Evolutionary conservation across 2,329 filamentous ascomycete species (phyloP), one percentile per base, ranked within the genome.

Genomic region (Ascochyta clinopodiicola): DNA sequence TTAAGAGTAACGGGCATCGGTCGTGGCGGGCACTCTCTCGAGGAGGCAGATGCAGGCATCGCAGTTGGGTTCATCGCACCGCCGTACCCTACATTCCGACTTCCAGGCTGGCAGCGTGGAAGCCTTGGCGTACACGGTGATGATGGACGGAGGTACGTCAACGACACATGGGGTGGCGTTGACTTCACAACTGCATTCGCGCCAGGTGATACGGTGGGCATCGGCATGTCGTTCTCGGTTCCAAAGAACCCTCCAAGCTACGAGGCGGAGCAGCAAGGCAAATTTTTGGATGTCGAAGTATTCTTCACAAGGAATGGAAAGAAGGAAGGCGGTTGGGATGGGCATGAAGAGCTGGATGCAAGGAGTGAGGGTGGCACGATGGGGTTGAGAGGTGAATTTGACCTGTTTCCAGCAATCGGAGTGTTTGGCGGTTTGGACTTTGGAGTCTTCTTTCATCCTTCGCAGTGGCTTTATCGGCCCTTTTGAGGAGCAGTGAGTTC

Each of bases 71-170:
- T 87, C 72, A 78, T 84, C 0, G 90, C 89, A 1, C 84, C 88
- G 43, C 91, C 91, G 7, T 94, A 92, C 69, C 91, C 91, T 6
- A 81, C 83, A 0, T 94, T 91, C 78, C 84, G 91, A 7, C 82
- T 93, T 56, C 91, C 91, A 0, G 91, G 91, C 2, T 94, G 90
- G 91, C 88, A 95, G 70, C 83, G 90, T 31, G 90, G 84, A 17
- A 88, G 86, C 60, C 68, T 93, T 13, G 91, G 82, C 1, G 85
- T 94, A n/a, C 91, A 94, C 71, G 87, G 88, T 42, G 91, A 94
- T 72, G 91, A 94, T 72, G 91, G 91, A 0, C 83, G 88, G 65
- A 84, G 84, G 72, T 95, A 89, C 71, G 81, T 92, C 66, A 91
- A 92, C 69, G 88, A 94, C 71, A 81, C 82, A 7, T 89, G 84